Conservation (phyloP, 2,329 filamentous ascomycete species). For the Exophiala aquamarina region DNA sequence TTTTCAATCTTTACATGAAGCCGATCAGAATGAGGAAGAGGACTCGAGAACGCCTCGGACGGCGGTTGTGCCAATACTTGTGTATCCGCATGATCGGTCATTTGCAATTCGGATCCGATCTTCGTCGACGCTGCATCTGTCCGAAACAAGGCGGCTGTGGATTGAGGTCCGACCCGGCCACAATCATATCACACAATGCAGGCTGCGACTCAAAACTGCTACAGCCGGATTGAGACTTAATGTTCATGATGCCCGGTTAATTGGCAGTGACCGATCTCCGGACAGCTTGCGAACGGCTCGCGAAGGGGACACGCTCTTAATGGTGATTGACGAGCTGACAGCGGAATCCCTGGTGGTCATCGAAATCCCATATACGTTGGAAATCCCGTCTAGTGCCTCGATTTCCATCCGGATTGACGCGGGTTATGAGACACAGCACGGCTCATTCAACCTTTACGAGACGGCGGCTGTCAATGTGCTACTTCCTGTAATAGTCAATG, state of each 20-base stretch:
- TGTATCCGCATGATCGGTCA: slow-evolving; percentile 20
- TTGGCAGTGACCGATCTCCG: slow-evolving; percentile 45
- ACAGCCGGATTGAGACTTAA: slow-evolving; percentile 66
- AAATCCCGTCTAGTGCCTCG: slow-evolving; percentile 68
- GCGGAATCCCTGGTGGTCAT: slow-evolving; percentile 39
- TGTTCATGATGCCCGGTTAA: slow-evolving; percentile 58
- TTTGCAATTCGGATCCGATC: slow-evolving; percentile 56
- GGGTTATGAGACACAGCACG: slow-evolving; percentile 67
- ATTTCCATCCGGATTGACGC: slow-evolving; percentile 68
- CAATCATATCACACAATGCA: slow-evolving; percentile 50
- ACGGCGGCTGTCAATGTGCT: slow-evolving; percentile 67
- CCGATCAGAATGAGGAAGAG: slow-evolving; percentile 1
- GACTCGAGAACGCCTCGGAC: slow-evolving; percentile 4
- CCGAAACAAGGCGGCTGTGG: slow-evolving; percentile 75
- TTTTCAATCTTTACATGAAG: slow-evolving; percentile 12
- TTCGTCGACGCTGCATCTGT: slow-evolving; percentile 72
- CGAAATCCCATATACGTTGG: slow-evolving; percentile 76
- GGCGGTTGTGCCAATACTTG: slow-evolving; percentile 16
- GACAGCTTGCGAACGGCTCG: slow-evolving; percentile 13
- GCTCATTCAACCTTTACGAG: slow-evolving; percentile 64
- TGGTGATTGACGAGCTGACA: slow-evolving; percentile 15
- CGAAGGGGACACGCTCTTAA: slow-evolving; percentile 21
- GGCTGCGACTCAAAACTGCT: slow-evolving; percentile 62
- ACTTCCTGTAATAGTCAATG: slow-evolving; percentile 87
- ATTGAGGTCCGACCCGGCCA: slow-evolving; percentile 54